Evolutionary conservation across 164 flowering plant genomes (phyloP).

Genomic region (Stephania cephalantha): DNA sequence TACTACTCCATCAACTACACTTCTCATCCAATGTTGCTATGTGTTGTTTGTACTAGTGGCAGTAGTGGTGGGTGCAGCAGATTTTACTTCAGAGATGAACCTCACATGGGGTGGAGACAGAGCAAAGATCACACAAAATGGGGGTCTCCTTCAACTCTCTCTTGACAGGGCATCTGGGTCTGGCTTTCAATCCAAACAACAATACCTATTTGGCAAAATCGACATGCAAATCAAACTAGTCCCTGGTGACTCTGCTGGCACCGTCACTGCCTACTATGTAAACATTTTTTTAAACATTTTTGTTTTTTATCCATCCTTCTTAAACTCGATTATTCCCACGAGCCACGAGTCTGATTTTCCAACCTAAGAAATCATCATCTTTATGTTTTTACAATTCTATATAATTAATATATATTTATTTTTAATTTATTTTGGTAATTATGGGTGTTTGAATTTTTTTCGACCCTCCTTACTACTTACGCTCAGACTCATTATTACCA

Average conservation of each 20-base stretch:
- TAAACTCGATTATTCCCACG: too few species aligned
- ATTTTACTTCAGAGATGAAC: slow-evolving; percentile 10
- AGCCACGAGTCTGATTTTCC: too few species aligned
- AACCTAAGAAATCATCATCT: too few species aligned
- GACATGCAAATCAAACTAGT: slow-evolving; percentile 23
- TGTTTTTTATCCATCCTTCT: too few species aligned
- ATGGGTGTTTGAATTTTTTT: too few species aligned
- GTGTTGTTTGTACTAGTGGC: background rate
- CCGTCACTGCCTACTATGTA: slow-evolving; percentile 24
- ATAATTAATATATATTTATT: too few species aligned
- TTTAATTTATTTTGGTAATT: background rate
- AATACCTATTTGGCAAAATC: slow-evolving; percentile 17
- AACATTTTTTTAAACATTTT: background rate
- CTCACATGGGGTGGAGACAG: slow-evolving; percentile 13
- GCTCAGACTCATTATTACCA: too few species aligned
- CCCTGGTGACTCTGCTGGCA: slow-evolving; percentile 23
- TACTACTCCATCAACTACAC: background rate
- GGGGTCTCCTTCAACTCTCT: slow-evolving; percentile 13
- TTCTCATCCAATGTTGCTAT: background rate
- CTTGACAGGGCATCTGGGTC: slow-evolving; percentile 20
- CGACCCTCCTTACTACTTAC: too few species aligned
- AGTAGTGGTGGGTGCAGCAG: slow-evolving; percentile 2
- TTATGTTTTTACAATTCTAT: too few species aligned
- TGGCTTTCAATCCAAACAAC: slow-evolving; percentile 19
- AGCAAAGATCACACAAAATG: slow-evolving; percentile 10